Percentiles rank a stretch among this genome's conserved stretches.
Conservation (phyloP, 2,329 filamentous ascomycete species). For the Pyrenophora seminiperda region DNA sequence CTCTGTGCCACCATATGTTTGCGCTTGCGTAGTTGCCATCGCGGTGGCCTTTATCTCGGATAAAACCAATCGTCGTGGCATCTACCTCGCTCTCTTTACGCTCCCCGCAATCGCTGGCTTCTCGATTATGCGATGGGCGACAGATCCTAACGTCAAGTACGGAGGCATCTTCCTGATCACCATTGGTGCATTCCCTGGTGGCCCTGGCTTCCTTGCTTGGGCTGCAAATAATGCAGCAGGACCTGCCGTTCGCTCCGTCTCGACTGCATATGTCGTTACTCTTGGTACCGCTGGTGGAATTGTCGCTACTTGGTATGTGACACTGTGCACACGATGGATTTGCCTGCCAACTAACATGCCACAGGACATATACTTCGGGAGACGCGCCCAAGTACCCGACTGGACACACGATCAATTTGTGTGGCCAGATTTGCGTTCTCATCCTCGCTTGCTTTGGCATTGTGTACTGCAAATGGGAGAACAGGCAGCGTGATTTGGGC, state of each 20-base stretch:
- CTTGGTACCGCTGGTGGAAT: slow-evolving; percentile 65
- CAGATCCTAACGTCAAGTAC: slow-evolving; percentile 60
- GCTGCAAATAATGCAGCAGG: slow-evolving; percentile 64
- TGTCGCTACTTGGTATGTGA: slow-evolving; percentile 56
- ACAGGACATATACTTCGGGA: slow-evolving; percentile 60
- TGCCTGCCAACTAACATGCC: slow-evolving; percentile 57
- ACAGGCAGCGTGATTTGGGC: slow-evolving; percentile 55
- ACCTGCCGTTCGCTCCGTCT: slow-evolving; percentile 61
- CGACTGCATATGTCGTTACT: slow-evolving; percentile 68
- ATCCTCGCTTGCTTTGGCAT: slow-evolving; percentile 57
- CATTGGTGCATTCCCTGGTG: slow-evolving; percentile 62
- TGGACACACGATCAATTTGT: slow-evolving; percentile 71
- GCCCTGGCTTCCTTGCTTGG: slow-evolving; percentile 64
- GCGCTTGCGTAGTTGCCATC: slow-evolving; percentile 46
- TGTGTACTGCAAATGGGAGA: slow-evolving; percentile 60
- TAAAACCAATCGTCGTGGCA: slow-evolving; percentile 46
- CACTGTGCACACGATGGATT: neutral
- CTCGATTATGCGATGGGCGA: slow-evolving; percentile 60
- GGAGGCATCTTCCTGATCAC: slow-evolving; percentile 62
- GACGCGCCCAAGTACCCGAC: slow-evolving; percentile 69
- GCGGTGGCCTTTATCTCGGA: slow-evolving; percentile 45
- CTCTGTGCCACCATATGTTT: slow-evolving; percentile 48
- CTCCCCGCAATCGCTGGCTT: slow-evolving; percentile 58
- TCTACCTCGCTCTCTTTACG: slow-evolving; percentile 46
- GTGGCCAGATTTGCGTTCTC: slow-evolving; percentile 54